Base-by-base conservation (phyloP, 2,329 filamentous ascomycete genomes). In the Cladobotryum mycophilum region DNA sequence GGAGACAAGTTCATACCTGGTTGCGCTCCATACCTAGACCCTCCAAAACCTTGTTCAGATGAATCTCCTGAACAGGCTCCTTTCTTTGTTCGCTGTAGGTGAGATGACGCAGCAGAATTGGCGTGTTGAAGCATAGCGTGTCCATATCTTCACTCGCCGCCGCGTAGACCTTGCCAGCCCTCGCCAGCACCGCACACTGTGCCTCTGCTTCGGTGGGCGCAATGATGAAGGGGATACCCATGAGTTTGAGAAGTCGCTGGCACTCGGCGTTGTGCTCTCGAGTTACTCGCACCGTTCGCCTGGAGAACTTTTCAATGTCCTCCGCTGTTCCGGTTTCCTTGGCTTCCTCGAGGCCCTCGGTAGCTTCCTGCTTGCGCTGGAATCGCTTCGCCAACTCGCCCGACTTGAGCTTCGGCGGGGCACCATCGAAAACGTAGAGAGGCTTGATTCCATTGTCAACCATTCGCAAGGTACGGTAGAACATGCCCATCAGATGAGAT, bases 121-220 rank as follows among this genome's bases (percentile, higher is more conserved):
- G 93, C 47, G 91, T 80, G 62, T 96, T 84, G 69, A 99, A 99
- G 63, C 92, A 97, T 49, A 99, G 75, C 0, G 93, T 99, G 65
- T 99, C 93, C 93, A 99, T 99, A 71, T 99, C 93, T 71, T 99
- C 93, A 57, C 88, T 95, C 3, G 93, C 93, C 17, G 93, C 93
- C 3, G 91, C 93, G 67, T 95, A 99, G 47, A 99, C 93, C 72
- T 97, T 97, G 36, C 90, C 92, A 5, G 88, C 91, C 54, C 86
- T 79, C 1, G 93, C 93, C 55, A 99, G 76, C 38, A 85, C 86
- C 3, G 93, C 93, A 67, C 93, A 99, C 67, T 99, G 93, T 2
- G 93, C 93, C 73, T 99, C 93, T 4, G 93, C 93, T 70, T 99
- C 93, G 0, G 93, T 99, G 0, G 93, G 93, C 0, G 93, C 93